These are phyloP conservation scores for Sugiyamaella chiloensis DNA, from an alignment of 805 yeast genomes.

Conservation along the genomic window DNA sequence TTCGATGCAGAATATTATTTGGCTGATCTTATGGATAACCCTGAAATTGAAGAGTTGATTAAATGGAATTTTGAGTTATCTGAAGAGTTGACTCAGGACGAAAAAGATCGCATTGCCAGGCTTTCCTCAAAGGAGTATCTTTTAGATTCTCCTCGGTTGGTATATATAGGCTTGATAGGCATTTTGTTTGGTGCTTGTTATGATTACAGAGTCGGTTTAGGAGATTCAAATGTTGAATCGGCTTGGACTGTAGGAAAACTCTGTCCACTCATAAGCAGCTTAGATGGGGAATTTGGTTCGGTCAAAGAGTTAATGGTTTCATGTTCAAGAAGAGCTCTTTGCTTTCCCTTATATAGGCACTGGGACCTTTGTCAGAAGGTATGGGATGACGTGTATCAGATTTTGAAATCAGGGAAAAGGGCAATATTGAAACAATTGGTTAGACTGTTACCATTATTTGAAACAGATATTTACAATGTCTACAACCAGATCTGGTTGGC, in stretches of 20 bases:
- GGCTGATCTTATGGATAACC: constrained; percentile 64
- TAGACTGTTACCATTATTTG: constrained; percentile 63
- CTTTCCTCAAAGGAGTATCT: constrained; percentile 60
- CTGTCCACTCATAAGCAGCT: constrained; percentile 68
- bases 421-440: constrained; percentile 58
- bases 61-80: constrained; percentile 9
- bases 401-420: constrained; percentile 67
- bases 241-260: constrained; percentile 93
- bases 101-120: constrained; percentile 63
- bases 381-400: constrained; percentile 71
- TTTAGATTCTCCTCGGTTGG: constrained; percentile 51
- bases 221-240: constrained; percentile 75
- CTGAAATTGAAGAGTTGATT: constrained; percentile 49
- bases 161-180: constrained; percentile 61
- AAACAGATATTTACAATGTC: constrained; percentile 73
- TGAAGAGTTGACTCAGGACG: constrained; percentile 48
- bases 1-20: constrained; percentile 90
- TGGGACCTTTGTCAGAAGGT: constrained; percentile 55
- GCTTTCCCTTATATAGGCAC: constrained; percentile 77
- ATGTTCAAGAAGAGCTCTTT: constrained; percentile 66
- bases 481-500: constrained; percentile 74
- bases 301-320: constrained; percentile 58
- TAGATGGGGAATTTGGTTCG: constrained; percentile 50
- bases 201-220: constrained; percentile 71
- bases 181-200: constrained; percentile 70